phyloP scores from a whole-genome alignment of 345 rosid genomes.

The Cardamine chenopodiifolia region DNA sequence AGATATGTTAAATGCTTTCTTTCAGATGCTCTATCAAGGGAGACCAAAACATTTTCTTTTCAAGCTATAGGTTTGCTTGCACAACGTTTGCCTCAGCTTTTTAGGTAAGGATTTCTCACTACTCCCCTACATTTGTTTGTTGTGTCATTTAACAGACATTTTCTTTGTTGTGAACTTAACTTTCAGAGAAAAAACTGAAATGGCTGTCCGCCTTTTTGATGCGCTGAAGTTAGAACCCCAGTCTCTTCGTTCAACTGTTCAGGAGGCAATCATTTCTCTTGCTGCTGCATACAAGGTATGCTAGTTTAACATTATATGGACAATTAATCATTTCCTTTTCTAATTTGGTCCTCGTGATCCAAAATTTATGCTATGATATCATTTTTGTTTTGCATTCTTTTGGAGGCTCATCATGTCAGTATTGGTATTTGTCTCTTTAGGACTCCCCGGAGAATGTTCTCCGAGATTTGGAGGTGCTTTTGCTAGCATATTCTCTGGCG shows the following conservation, averaged over 20 bases:
- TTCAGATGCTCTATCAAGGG: constrained; percentile 72
- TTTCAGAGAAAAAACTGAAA: constrained; percentile 83
- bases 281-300: constrained; percentile 85
- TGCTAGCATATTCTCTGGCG: constrained; percentile 71
- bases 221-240: constrained; percentile 77
- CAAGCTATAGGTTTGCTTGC: constrained; percentile 95
- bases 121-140: constrained; percentile 32
- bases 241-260: constrained; percentile 72
- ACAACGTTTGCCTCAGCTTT: constrained; percentile 86
- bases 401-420: constrained; percentile 21
- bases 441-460: constrained; percentile 67
- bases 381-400: background rate
- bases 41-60: constrained; percentile 75
- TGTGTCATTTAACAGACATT: constrained; percentile 18
- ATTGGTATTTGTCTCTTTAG: constrained; percentile 45
- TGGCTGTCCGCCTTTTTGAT: constrained; percentile 87
- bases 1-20: constrained; percentile 25
- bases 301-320: constrained; percentile 11
- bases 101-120: constrained; percentile 60
- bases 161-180: constrained; percentile 15
- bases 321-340: constrained; percentile 1
- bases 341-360: constrained; percentile 3
- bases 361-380: constrained; percentile 20
- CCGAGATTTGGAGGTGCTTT: constrained; percentile 72
- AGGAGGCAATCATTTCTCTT: constrained; percentile 83